Conservation (phyloP, 2,329 filamentous ascomycete species). For the Cladophialophora yegresii region DNA sequence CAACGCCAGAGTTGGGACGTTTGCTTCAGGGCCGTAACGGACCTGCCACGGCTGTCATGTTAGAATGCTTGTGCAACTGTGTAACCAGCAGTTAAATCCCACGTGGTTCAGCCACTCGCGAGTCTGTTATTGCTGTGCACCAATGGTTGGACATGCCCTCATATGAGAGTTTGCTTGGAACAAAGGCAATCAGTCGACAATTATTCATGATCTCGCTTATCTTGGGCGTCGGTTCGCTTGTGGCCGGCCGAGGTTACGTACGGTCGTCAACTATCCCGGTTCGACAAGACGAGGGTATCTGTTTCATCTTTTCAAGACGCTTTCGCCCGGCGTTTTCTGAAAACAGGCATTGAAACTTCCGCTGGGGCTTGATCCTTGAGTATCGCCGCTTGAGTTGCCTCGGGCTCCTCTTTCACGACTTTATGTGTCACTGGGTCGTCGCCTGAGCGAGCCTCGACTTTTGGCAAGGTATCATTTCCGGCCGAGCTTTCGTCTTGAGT, state of each 20-base stretch:
- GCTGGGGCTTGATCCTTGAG: conserved; percentile 32
- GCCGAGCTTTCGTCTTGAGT: conserved; percentile 15
- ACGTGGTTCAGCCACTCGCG: conserved; percentile 22
- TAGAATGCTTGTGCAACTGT: conserved; percentile 4
- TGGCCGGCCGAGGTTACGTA: conserved; percentile 18
- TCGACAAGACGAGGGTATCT: neutral
- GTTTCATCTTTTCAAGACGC: conserved; percentile 40
- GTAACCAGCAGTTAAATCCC: conserved; percentile 10
- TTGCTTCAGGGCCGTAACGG: conserved; percentile 14
- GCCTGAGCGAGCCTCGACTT: conserved; percentile 3
- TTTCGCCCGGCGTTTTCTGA: conserved; percentile 55
- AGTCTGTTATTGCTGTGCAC: conserved; percentile 4
- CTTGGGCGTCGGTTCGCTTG: conserved; percentile 28
- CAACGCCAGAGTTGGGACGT: neutral
- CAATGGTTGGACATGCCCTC: conserved; percentile 11
- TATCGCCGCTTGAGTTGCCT: conserved; percentile 6
- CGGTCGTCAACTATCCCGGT: neutral
- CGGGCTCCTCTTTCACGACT: conserved; percentile 38
- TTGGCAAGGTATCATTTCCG: neutral
- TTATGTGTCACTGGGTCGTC: conserved; percentile 12
- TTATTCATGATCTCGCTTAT: conserved; percentile 32
- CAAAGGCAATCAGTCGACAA: conserved; percentile 22
- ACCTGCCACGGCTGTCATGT: conserved; percentile 25
- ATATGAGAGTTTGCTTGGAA: conserved; percentile 11
- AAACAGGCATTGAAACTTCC: conserved; percentile 41